A percentile compares a stretch with the other conserved stretches of the same genome.
phyloP scores from a whole-genome alignment of 306 rosid species.

The Pachyrhizus erosus region DNA sequence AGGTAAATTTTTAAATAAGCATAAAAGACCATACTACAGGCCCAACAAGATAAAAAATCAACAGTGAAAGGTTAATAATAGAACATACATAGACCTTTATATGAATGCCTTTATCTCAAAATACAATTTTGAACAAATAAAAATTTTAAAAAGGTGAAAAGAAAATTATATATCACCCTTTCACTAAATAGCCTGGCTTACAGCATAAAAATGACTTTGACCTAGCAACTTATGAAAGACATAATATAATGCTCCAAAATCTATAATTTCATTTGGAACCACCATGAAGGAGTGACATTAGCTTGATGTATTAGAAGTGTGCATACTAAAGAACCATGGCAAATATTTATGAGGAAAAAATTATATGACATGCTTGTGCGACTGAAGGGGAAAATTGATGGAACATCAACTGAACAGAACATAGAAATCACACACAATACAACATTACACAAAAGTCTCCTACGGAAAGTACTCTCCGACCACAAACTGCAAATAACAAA shows the following conservation, averaged over 20 bases:
- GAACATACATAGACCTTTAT: no score
- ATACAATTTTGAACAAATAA: no score
- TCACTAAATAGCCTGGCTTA: no score
- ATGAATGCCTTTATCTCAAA: no score
- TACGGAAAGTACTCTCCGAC: neutral
- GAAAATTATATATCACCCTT: neutral
- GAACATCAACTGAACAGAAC: neutral
- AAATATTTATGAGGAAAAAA: neutral
- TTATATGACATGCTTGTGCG: neutral
- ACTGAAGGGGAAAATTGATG: neutral
- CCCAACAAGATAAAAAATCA: no score
- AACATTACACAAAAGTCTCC: neutral
- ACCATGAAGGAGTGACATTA: neutral
- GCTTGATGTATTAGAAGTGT: neutral
- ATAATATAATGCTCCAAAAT: neutral
- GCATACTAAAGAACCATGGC: neutral
- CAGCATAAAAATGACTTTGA: no score
- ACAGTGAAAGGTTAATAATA: no score
- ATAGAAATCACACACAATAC: neutral
- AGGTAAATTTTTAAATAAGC: no score
- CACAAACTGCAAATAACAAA: neutral
- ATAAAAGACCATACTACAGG: no score
- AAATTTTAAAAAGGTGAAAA: no score
- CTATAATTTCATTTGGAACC: neutral
- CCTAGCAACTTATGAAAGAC: neutral